A percentile compares a stretch with the other conserved stretches of the same genome.
phyloP scores from a whole-genome alignment of 805 yeast genomes.

The Blastobotrys peoriensis region DNA sequence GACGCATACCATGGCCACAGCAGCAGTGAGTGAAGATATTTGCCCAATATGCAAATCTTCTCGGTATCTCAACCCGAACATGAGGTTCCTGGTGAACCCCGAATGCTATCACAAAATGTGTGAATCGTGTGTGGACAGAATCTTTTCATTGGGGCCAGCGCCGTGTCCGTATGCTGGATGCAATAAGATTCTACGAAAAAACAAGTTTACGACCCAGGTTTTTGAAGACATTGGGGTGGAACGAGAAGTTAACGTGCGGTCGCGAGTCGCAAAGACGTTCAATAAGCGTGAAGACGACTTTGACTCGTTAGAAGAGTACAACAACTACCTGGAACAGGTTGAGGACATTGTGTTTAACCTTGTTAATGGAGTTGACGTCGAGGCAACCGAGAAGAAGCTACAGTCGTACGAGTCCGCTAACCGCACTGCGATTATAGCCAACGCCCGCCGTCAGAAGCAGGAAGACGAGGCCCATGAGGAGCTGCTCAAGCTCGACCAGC shows the following conservation, averaged over 20 bases:
- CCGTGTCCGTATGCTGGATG: constrained; percentile 94
- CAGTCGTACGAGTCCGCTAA: constrained; percentile 64
- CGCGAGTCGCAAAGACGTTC: constrained; percentile 66
- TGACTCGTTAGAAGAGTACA: constrained; percentile 50
- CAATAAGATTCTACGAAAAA: constrained; percentile 78
- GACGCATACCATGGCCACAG: too few relatives aligned
- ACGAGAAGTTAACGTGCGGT: constrained; percentile 85
- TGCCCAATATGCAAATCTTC: constrained; percentile 98
- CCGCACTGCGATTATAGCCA: constrained; percentile 67
- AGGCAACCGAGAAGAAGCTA: constrained; percentile 56
- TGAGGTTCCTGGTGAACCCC: constrained; percentile 87
- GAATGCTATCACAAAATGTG: constrained; percentile 98
- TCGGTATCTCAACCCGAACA: constrained; percentile 85
- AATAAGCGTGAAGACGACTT: constrained; percentile 79
- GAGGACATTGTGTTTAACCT: constrained; percentile 78
- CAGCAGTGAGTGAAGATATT: too few relatives aligned
- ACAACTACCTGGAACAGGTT: constrained; percentile 74
- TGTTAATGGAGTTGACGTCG: constrained; percentile 62
- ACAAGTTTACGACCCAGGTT: constrained; percentile 84
- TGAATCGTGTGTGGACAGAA: constrained; percentile 91
- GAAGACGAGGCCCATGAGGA: constrained; percentile 61
- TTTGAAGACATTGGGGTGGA: constrained; percentile 90
- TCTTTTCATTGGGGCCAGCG: constrained; percentile 90
- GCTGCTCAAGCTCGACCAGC: constrained; percentile 64
- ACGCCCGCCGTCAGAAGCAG: constrained; percentile 64